Base-by-base conservation (phyloP, 176 grass and related monocot genomes). In the Canna indica region DNA sequence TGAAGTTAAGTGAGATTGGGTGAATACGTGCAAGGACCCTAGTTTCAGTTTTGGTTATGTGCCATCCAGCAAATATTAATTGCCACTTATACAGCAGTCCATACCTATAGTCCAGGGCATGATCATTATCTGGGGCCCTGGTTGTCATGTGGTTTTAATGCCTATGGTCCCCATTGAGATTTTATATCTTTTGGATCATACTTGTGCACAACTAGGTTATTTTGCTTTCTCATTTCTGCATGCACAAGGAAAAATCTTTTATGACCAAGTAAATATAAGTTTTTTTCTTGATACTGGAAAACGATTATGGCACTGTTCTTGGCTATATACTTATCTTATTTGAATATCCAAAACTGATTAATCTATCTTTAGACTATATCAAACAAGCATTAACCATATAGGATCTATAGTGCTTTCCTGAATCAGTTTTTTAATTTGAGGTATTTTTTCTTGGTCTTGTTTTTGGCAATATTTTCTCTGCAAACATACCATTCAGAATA, bases 31-130 rank as follows among this genome's bases (percentile, higher is more conserved):
- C 41, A 44, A 0, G 41, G 2, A 4, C 7, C 41, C 41, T 44
- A 44, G 41, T 44, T 44, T 8, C 9, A 1, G 41, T 44, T 44
- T 44, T 44, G 1, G 41, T 44, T 44, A 11, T 44, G 9, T 44
- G 61, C 44, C 75, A 83, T n/a, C 44, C 67, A 4, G 75, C 73
- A 68, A 50, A n/a, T n/a, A n/a, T n/a, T n/a, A n/a, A n/a, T n/a
- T n/a, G n/a, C n/a, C n/a, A n/a, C n/a, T n/a, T n/a, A n/a, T n/a
- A n/a, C n/a, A n/a, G n/a, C n/a, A n/a, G n/a, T n/a, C 26, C 11
- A 35, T 73, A 3, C 36, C 41, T 11, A 44, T 44, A 44, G 7
- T 44, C 41, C 41, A 44, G 41, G 41, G 41, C 41, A 44, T 44
- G 41, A 44, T 44, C 41, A 44, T 44, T 44, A 10, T 44, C 13